Conservation (phyloP, 768 basidiomycete genomes). For the Phanerodontia chrysosporium region DNA sequence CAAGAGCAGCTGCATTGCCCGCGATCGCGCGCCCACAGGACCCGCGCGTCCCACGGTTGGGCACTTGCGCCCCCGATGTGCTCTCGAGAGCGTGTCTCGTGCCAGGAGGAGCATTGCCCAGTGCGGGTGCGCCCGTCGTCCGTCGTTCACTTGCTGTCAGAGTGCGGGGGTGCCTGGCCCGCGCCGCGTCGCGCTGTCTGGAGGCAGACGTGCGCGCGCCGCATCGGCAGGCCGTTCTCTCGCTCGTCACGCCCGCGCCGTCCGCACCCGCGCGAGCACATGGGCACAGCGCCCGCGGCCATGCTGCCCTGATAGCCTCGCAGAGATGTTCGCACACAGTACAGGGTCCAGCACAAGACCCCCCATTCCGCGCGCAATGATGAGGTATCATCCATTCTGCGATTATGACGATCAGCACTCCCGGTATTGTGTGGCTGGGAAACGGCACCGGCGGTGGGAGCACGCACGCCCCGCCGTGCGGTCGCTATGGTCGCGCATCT, state of each 20-base stretch:
- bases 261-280: not conserved
- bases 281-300: not conserved
- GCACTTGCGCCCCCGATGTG: too few species aligned
- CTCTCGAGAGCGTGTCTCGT: too few species aligned
- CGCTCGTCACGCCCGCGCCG: not conserved
- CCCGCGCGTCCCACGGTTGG: too few species aligned
- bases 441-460: not conserved
- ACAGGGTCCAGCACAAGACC: not conserved
- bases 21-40: too few species aligned
- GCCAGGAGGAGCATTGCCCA: too few species aligned
- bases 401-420: not conserved
- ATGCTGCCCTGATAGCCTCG: not conserved
- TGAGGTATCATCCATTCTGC: too few species aligned
- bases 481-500: not conserved
- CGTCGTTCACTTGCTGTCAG: not conserved
- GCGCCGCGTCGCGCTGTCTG: not conserved
- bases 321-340: not conserved
- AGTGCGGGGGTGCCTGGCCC: not conserved
- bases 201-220: not conserved
- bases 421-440: not conserved
- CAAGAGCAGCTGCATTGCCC: too few species aligned
- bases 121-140: too few species aligned
- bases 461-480: too few species aligned
- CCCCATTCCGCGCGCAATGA: not conserved
- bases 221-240: not conserved